Base-by-base conservation (phyloP, 192 early-diverging fungal species). In the Physocladia obscura region DNA sequence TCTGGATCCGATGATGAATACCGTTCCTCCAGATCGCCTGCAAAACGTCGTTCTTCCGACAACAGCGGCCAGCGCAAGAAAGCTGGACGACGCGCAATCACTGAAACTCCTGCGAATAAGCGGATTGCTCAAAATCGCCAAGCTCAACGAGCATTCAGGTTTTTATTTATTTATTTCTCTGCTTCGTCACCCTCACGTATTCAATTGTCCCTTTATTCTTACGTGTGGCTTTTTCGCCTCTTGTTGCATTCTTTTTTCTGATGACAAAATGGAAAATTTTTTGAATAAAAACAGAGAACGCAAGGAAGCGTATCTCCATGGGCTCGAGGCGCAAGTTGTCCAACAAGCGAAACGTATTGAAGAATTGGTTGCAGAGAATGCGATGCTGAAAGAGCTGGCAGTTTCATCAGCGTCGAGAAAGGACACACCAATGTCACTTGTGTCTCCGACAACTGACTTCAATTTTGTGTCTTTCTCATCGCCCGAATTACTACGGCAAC, bases 81-180 rank as follows among this genome's bases (percentile, higher is more conserved):
- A 21, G 27, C 30, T 1, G 57, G 57, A 4, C 57, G 57, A 11
- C 26, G 21, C 19, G 30, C 57, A 4, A 38, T 62, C 47, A 30
- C 5, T 13, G 47, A 50, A 19, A 50, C 38, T 1, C 11, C 30
- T 5, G 26, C 11, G 17, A 38, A 64, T n/a, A 70, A 59, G 49
- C 21, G 68, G 34, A 70, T 62, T 38, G 68, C 59, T 4, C 68
- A 70, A 27, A 70, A 70, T 56, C 15, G 68, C 19, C 15, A 50
- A 5, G 29, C 68, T 3, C 68, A 70, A 27, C 5, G 68, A 31
- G n/a, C 55, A 5, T 65, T 60, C 57, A 60, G 1, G 57, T 59
- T 8, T n/a, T n/a, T n/a, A n/a, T n/a, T n/a, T n/a, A n/a, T n/a
- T n/a, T n/a, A n/a, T n/a, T n/a, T n/a, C n/a, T n/a, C n/a, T n/a